Evolutionary conservation across 768 basidiomycete species (phyloP), one percentile per base, ranked within the genome.

Genomic region (Galerina sulciceps): DNA sequence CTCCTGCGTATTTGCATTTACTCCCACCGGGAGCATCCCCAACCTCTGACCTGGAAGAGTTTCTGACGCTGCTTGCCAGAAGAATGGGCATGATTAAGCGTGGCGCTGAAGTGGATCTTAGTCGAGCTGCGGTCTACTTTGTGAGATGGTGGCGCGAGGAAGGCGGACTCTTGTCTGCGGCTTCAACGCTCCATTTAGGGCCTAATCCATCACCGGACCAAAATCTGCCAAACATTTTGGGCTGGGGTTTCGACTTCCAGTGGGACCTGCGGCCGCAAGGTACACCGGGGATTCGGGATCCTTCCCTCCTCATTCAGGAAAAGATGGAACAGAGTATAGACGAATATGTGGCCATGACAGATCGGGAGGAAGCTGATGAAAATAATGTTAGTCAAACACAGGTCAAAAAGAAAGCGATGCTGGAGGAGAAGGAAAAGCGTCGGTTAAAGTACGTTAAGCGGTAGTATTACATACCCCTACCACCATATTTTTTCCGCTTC

Each of bases 241-340:
- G 90, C 2, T 93, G 91, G 91, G 91, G 91, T 51, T 92, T 93
- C 67, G 91, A 93, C 73, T 85, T 93, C 59, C 88, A 93, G 71
- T 91, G 90, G 91, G 72, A 76, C 42, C 44, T 78, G 47, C 55
- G 55, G 18, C 64, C 74, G 35, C 69, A 75, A 18, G 74, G 75
- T 44, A 44, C 26, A 38, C 59, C 14, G 59, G 50, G 26, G 48
- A 52, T 41, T 10, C 35, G 59, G 54, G 64, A 66, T 42, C 69
- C 72, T 44, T 70, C 65, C 47, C 63, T 58, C 20, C 57, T 76
- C 35, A 73, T 90, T 2, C 88, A 90, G 69, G 69, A 72, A 31
- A 84, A 84, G 68, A 93, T 93, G 90, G 90, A 89, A 67, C 71
- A 67, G 17, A 86, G 86, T 69, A 89, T 93, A 52, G 85, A 85